Evolutionary conservation across 2,329 filamentous ascomycete genomes (phyloP), one percentile per base, ranked within the genome.

Genomic region (Aspergillus ochraceus): DNA sequence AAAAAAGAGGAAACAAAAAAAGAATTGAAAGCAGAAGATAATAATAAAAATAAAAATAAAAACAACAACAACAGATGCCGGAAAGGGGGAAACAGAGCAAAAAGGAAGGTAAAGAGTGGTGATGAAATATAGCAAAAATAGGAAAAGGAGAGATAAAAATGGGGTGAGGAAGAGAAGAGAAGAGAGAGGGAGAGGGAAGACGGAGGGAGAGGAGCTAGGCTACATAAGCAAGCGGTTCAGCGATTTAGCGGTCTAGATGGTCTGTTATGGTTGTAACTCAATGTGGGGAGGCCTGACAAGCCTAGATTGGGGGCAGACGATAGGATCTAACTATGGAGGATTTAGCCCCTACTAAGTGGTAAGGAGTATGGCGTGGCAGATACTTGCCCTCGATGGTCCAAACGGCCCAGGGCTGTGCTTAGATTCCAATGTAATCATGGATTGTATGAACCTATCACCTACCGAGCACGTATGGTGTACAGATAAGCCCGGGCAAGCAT

Each of bases 121-220:
- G 45, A 47, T 24, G 24, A 20, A 45, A 46, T 49, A 52, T 45
- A 42, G 56, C 53, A 45, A 49, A 54, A 52, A n/a, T 20, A 45
- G 11, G 32, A 57, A 22, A 58, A 29, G 45, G 54, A 59, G 52
- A n/a, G 24, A 20, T 19, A 55, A 55, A 36, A 26, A 30, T 12
- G 52, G 57, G 39, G 55, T 32, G 39, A 52, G 49, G 24, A 49
- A 29, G 53, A 26, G 59, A 60, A 36, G 61, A 58, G 60, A 57
- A 55, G 54, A 63, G 61, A 63, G 62, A 58, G 62, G 67, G 63
- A 64, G 62, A 57, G 66, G 64, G 65, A 60, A 53, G 57, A 47
- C 22, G 50, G 49, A 39, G 30, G 55, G 53, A 14, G 24, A 20
- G 36, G 36, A 20, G 29, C 22, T 26, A 46, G 39, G 19, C 51